Evolutionary conservation across 495 filamentous ascomycete genomes (phyloP), one percentile per base, ranked within the genome.

Genomic region (Hypoxylon rickii): DNA sequence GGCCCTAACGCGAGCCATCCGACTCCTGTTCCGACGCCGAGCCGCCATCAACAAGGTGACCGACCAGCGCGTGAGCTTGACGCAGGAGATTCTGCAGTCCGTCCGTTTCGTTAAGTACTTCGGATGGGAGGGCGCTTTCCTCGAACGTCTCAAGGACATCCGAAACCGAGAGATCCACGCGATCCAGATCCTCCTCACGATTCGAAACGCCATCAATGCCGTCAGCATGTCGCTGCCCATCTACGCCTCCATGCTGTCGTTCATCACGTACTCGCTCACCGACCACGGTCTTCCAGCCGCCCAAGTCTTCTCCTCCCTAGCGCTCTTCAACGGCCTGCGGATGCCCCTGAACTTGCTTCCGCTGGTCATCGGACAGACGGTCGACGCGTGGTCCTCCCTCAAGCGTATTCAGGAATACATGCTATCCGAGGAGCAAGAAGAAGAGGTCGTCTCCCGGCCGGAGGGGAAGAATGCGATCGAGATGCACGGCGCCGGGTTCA

Each of bases 31-130:
- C 63, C 71, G 58, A 5, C 82, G 89, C 19, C 81, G 93, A 63
- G 80, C 81, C 61, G 78, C 70, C 26, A 96, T 96, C 76, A 96
- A 96, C 75, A 90, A 90, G 64, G 82, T 96, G 53, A 97, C 93
- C 4, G 93, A 97, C 70, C 87, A 90, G 69, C 80, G 93, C 34
- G 92, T 97, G 5, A 86, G 87, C 39, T 75, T 97, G 29, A 97
- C 92, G 0, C 93, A 97, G 65, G 93, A 97, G 64, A 95, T 97
- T 26, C 68, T 97, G 16, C 87, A 91, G 53, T 88, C 88, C 1
- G 92, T 96, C 38, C 82, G 91, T 13, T 97, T 97, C 63, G 92
- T 97, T 68, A 97, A 97, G 70, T 96, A 82, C 72, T 97, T 96
- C 66, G 93, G 89, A 6, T 97, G 93, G 93, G 93, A 97, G 64